phyloP scores from a whole-genome alignment of 768 basidiomycete genomes.

The Ephemerocybe angulata region DNA sequence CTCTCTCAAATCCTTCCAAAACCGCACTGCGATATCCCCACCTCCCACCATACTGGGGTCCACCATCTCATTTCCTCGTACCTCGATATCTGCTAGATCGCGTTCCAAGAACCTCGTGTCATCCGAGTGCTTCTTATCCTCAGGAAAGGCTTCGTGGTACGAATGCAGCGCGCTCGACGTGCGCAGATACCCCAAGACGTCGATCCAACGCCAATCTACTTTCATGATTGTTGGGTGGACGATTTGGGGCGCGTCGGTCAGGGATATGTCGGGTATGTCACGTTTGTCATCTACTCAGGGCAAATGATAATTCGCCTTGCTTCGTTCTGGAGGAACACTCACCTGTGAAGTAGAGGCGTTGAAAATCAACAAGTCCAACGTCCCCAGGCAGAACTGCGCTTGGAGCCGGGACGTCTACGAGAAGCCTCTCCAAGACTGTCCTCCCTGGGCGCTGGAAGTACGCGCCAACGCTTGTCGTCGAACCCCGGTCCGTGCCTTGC shows the following conservation, averaged over 20 bases:
- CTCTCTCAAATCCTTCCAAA: slow-evolving; percentile 53
- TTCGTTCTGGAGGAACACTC: slow-evolving; percentile 6
- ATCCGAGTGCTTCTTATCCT: slow-evolving; percentile 39
- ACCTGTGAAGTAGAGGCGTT: slow-evolving; percentile 62
- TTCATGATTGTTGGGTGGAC: slow-evolving; percentile 49
- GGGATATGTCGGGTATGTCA: not conserved
- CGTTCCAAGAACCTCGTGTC: slow-evolving; percentile 34
- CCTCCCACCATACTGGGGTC: slow-evolving; percentile 32
- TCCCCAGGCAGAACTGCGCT: slow-evolving; percentile 24
- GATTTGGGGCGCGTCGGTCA: slow-evolving; percentile 13
- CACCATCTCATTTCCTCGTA: not conserved
- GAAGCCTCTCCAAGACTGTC: slow-evolving; percentile 65
- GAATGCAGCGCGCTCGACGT: slow-evolving; percentile 70
- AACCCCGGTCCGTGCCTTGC: slow-evolving; percentile 49
- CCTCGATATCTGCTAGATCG: slow-evolving; percentile 20
- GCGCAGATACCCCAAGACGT: slow-evolving; percentile 62
- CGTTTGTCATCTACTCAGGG: not conserved
- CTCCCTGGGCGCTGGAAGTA: slow-evolving; percentile 83
- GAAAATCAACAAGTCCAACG: slow-evolving; percentile 37
- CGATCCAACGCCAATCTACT: slow-evolving; percentile 60
- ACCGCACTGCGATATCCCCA: slow-evolving; percentile 63
- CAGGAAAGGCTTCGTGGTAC: slow-evolving; percentile 60
- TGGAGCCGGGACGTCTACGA: slow-evolving; percentile 65
- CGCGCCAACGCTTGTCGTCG: slow-evolving; percentile 53
- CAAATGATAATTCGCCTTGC: not conserved